Base-by-base conservation (phyloP, 2,329 filamentous ascomycete genomes). In the Cladosporium colombiae region DNA sequence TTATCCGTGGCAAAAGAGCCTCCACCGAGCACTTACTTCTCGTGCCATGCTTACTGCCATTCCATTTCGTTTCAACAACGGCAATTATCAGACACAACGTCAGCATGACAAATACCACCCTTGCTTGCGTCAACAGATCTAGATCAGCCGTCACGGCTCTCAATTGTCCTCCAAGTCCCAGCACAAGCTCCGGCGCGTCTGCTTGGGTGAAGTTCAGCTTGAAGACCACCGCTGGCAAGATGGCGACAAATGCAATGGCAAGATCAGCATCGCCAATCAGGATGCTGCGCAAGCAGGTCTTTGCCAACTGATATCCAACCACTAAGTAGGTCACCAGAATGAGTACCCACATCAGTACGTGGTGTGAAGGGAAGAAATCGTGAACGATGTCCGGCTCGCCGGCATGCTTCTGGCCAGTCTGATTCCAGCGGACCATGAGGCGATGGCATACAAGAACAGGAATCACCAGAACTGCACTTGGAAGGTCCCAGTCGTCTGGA, bases 351-450 rank as follows among this genome's bases (percentile, higher is more conserved):
- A 99, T 85, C 0, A 91, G 74, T 31, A 82, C 76, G 2, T 88
- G 88, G 65, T 91, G 85, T 0, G 84, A 80, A 18, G 84, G 80
- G 63, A 96, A 81, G 73, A 92, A 90, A 5, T 78, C 81, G 66
- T 90, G 91, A 68, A 91, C 91, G 55, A 98, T 91, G 73, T 98
- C 95, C 29, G 92, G 88, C 46, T 89, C 90, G n/a, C 93, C 93
- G 1, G 95, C 90, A 72, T 92, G 93, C 77, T 99, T 99, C 75
- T 98, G 94, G 5, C 95, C 95, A 0, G 95, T 98, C 77, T 98
- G 95, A 74, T 98, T 98, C 94, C 94, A 99, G 65, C 90, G 86
- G 52, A 92, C 83, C 44, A 88, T 81, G 2, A 96, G 72, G 40
- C 93, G 86, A 62, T 91, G 85, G 8, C 86, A 79, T 1, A 83